Percentiles rank a stretch among this genome's conserved stretches.
phyloP scores from a whole-genome alignment of 2,329 filamentous ascomycete genomes.

The Claviceps purpurea region DNA sequence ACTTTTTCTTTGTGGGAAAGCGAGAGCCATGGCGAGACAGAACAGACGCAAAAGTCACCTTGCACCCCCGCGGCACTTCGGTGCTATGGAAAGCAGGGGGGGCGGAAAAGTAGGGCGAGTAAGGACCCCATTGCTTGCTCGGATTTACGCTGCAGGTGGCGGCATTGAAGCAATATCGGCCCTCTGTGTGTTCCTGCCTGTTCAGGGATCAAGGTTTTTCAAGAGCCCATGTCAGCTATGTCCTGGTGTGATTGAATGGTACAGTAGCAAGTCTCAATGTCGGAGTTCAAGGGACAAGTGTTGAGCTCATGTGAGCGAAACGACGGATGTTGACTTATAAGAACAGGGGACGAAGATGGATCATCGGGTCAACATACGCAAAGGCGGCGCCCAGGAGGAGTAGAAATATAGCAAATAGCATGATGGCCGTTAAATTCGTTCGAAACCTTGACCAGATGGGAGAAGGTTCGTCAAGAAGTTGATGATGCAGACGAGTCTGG shows the following conservation, averaged over 20 bases:
- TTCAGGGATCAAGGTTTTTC: background rate
- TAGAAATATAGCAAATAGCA: conserved; percentile 7
- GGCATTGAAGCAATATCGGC: background rate
- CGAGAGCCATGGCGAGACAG: conserved; percentile 77
- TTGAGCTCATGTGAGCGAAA: no score
- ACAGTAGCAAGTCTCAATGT: background rate
- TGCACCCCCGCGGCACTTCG: conserved; percentile 52
- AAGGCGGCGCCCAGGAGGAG: conserved; percentile 8
- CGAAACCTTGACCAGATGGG: conserved; percentile 5
- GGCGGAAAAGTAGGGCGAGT: conserved; percentile 72
- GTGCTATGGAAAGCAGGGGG: conserved; percentile 46
- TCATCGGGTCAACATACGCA: conserved; percentile 6
- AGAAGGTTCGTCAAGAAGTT: background rate
- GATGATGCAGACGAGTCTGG: background rate
- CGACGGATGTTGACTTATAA: background rate
- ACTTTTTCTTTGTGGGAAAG: conserved; percentile 62
- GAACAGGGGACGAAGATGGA: background rate
- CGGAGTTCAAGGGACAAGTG: no score
- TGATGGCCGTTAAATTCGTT: conserved; percentile 8
- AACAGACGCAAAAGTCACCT: conserved; percentile 65
- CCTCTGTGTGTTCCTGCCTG: conserved; percentile 5
- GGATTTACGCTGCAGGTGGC: conserved; percentile 41
- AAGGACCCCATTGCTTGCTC: conserved; percentile 59
- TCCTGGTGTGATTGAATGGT: background rate
- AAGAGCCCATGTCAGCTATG: background rate